Base-by-base conservation (phyloP, 176 grass and related monocot species). In the Avena atlantica region DNA sequence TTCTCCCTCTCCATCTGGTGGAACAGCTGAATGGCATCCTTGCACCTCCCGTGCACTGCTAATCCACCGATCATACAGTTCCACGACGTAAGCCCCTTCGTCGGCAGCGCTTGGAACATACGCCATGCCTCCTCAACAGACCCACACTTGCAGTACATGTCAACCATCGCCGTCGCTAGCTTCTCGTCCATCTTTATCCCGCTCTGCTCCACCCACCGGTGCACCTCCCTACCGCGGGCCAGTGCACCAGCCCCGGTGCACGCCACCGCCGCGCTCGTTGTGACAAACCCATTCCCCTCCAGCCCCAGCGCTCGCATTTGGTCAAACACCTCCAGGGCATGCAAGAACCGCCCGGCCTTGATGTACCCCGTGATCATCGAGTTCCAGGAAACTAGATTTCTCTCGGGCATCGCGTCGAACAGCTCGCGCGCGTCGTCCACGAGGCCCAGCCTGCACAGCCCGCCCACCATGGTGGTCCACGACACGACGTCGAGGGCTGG, bases 81-180 rank as follows among this genome's bases (percentile, higher is more conserved):
- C 96, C 96, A 98, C 0, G 86, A 76, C 1, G 93, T 93, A 20
- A 98, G 70, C 9, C 91, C 88, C 76, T 60, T 91, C 10, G 2
- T 19, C 14, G 88, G 66, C 76, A 92, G 86, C 0, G 36, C 78
- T 8, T 47, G 27, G 57, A 98, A 98, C 21, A 93, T 73, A 2
- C 79, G 68, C 69, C 86, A 60, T 6, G 93, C 93, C 88, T 98
- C 88, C 2, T 98, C 91, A 55, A 93, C 51, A 65, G 86, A 92
- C 51, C 96, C 93, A 4, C 96, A 95, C 64, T 98, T 98, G 86
- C 96, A 98, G 60, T 98, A 95, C 96, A 98, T 98, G 84, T 98
- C 93, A 0, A 98, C 55, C 60, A 98, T 71, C 2, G 96, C 86
- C 0, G 89, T 92, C 0, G 90, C 90, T 10, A 98, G 85, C 85